Base-by-base conservation (phyloP, 768 basidiomycete genomes). In the Mycena rosella region DNA sequence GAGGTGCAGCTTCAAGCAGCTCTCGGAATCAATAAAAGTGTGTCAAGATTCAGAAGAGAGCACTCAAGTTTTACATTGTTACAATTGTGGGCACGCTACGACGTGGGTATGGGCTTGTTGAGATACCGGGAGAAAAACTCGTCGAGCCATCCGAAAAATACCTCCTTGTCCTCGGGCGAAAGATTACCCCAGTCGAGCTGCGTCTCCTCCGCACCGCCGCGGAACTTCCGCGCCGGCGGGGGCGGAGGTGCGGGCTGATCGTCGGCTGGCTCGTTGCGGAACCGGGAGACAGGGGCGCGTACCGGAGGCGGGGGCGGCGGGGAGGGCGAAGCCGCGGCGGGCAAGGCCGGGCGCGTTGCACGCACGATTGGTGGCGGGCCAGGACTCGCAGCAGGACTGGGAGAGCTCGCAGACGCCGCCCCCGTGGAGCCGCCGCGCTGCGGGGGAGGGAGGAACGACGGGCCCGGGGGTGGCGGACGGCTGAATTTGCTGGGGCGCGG, bases 141-240 rank as follows among this genome's bases (percentile, higher is more conserved):
- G 74, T 95, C 93, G 24, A 95, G 81, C 92, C 93, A 94, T 65
- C 78, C 78, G 77, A 94, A 95, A 74, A 95, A 91, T 27, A 81
- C 86, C 32, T 87, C 79, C 74, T 93, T 94, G 73, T 95, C 92
- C 74, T 89, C 84, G 24, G 75, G 73, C 2, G 88, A 86, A 52
- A 95, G 81, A 75, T 91, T 88, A 7, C 83, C 76, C 93, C 93
- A 95, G 74, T 93, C 88, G 32, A 94, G 86, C 44, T 71, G 65
- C 72, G 55, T 72, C 73, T 49, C 49, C 20, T 59, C 22, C 52
- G 60, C 18, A 34, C 57, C 54, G 40, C 52, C 32, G 36, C 57
- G 56, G 51, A 45, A 9, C 47, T 62, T 53, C 53, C 67, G 58
- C 24, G 49, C 56, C 15, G 69, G 60, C 18, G 71, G 71, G 8